These are phyloP conservation scores for Candida neerlandica DNA, from an alignment of 1,139 yeast genomes.

Conservation along the genomic window DNA sequence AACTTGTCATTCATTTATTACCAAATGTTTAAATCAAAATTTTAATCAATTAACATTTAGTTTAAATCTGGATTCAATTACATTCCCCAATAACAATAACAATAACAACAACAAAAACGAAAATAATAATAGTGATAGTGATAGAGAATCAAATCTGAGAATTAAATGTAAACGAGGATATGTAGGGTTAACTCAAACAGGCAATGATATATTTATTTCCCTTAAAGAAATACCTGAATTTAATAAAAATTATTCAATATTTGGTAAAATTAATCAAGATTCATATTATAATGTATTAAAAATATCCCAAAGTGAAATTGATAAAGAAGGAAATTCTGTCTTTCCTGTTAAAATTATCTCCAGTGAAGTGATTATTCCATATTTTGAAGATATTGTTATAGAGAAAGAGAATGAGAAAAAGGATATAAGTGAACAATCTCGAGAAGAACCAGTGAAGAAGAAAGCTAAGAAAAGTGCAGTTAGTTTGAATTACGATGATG, in stretches of 20 bases:
- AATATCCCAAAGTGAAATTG: slow-evolving; percentile 55
- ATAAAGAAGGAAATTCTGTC: slow-evolving; percentile 44
- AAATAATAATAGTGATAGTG: too few relatives aligned
- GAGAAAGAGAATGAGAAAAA: slow-evolving; percentile 6
- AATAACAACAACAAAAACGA: too few relatives aligned
- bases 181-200: slow-evolving; percentile 46
- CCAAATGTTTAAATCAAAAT: slow-evolving; percentile 46
- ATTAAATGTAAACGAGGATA: slow-evolving; percentile 41
- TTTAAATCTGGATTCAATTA: slow-evolving; percentile 25
- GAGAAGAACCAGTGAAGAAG: slow-evolving; percentile 17
- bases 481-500: slow-evolving; percentile 26
- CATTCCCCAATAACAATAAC: slow-evolving; percentile 34
- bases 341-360: slow-evolving; percentile 52
- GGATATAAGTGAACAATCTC: too few relatives aligned
- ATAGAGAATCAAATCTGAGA: slow-evolving; percentile 60
- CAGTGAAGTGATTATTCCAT: slow-evolving; percentile 48
- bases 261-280: slow-evolving; percentile 65
- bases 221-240: slow-evolving; percentile 1
- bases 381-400: slow-evolving; percentile 48
- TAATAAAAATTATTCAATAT: slow-evolving; percentile 36
- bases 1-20: slow-evolving; percentile 51
- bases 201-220: slow-evolving; percentile 11
- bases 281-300: slow-evolving; percentile 56
- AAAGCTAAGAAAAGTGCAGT: slow-evolving; percentile 21
- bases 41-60: slow-evolving; percentile 47